Conservation (phyloP, 2,329 filamentous ascomycete species). For the Pseudocercospora musae region DNA sequence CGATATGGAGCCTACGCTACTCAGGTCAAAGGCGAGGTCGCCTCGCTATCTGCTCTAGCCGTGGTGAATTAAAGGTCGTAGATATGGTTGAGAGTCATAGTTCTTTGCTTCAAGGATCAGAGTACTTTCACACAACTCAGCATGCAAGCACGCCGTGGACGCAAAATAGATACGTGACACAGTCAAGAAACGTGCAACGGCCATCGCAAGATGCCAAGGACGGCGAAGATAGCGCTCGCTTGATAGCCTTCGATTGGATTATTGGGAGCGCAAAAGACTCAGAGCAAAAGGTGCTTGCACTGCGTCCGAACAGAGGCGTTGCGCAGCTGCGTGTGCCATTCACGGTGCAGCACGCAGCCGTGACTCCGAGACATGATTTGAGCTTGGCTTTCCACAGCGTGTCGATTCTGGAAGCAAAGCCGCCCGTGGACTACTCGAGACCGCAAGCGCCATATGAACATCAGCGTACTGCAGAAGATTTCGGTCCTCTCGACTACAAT, state of each 20-base stretch:
- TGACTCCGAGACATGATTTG: constrained; percentile 46
- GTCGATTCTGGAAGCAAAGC: constrained; percentile 24
- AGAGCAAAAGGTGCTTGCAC: constrained; percentile 52
- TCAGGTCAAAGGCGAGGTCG: constrained; percentile 57
- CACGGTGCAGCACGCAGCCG: constrained; percentile 40
- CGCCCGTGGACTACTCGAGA: constrained; percentile 3
- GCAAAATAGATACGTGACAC: constrained; percentile 45
- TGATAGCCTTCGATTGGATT: constrained; percentile 62
- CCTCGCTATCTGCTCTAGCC: constrained; percentile 58
- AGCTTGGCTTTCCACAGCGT: constrained; percentile 24
- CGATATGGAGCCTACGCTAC: constrained; percentile 62
- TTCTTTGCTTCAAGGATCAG: constrained; percentile 16
- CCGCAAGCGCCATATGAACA: constrained; percentile 19
- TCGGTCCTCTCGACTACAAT: constrained; percentile 26
- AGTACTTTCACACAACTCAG: constrained; percentile 26
- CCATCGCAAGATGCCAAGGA: constrained; percentile 47
- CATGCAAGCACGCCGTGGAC: constrained; percentile 39
- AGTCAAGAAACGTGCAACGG: constrained; percentile 41
- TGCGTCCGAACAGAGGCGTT: constrained; percentile 52
- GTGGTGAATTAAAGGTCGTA: constrained; percentile 53
- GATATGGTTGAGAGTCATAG: constrained; percentile 29
- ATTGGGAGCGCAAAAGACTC: constrained; percentile 43
- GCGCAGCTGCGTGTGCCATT: constrained; percentile 47
- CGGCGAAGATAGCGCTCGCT: constrained; percentile 45
- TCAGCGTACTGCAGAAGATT: constrained; percentile 25